These are phyloP conservation scores for Austroboletus novae-zelandiae DNA, from an alignment of 1,284 basidiomycete genomes.

Conservation along the genomic window DNA sequence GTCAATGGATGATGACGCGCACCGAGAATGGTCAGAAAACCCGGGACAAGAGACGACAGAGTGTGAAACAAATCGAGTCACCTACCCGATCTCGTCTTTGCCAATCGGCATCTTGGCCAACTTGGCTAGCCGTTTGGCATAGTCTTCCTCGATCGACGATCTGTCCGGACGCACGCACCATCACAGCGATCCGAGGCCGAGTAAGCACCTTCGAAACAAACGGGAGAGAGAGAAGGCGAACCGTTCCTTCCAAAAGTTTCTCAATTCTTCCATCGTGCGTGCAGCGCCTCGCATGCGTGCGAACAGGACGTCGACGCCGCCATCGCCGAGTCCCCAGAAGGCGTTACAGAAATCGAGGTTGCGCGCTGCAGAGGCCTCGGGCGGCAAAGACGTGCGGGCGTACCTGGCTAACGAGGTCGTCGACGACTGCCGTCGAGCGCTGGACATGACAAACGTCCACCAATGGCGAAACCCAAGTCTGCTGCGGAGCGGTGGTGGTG, in stretches of 20 bases:
- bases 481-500: constrained; percentile 1
- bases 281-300: constrained; percentile 82
- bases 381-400: constrained; percentile 48
- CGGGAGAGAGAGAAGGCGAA: constrained; percentile 35
- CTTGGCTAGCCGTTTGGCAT: constrained; percentile 84
- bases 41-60: neutral
- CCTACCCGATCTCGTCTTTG: constrained; percentile 88
- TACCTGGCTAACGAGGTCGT: constrained; percentile 71
- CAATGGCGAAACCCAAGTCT: neutral
- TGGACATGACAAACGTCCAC: constrained; percentile 40
- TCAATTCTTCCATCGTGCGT: constrained; percentile 89
- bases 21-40: neutral
- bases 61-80: neutral
- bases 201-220: no score
- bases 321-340: constrained; percentile 89
- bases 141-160: constrained; percentile 90
- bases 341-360: constrained; percentile 92
- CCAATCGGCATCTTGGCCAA: constrained; percentile 80
- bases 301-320: constrained; percentile 88
- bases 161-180: constrained; percentile 35
- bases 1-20: constrained; percentile 16
- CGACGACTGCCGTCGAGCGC: constrained; percentile 66
- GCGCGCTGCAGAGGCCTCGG: constrained; percentile 42
- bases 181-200: no score
- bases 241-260: constrained; percentile 88